These are phyloP conservation scores for Talaromyces nanjingensis DNA, from an alignment of 495 filamentous ascomycete species.

Conservation along the genomic window DNA sequence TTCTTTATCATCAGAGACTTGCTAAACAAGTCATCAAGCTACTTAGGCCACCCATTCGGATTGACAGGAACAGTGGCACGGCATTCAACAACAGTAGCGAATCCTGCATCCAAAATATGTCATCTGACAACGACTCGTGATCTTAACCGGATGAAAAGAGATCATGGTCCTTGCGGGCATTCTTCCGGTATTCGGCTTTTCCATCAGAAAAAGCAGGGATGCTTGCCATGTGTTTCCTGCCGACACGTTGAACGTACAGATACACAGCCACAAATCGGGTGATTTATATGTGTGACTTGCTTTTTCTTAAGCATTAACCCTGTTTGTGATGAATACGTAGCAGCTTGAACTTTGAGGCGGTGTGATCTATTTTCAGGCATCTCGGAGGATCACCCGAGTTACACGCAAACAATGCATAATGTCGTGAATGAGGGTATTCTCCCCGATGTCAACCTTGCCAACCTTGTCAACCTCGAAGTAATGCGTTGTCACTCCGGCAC, in stretches of 20 bases:
- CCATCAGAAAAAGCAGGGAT: neutral
- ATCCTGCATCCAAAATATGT: neutral
- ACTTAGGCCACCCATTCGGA: neutral
- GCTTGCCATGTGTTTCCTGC: slow-evolving; percentile 3
- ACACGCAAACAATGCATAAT: neutral
- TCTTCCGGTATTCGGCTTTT: neutral
- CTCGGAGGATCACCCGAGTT: neutral
- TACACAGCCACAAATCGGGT: neutral
- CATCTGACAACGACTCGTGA: neutral
- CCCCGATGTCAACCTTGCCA: neutral
- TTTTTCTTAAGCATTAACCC: neutral
- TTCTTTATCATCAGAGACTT: neutral
- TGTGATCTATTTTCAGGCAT: neutral
- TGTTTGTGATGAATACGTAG: neutral
- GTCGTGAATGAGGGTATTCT: neutral
- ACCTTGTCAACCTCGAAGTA: neutral
- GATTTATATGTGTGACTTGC: neutral
- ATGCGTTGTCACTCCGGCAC: neutral
- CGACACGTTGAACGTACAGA: neutral
- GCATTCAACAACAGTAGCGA: neutral
- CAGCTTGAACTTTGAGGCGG: neutral
- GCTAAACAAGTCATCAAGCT: neutral
- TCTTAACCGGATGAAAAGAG: neutral
- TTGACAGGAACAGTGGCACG: neutral
- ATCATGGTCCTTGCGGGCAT: neutral